Evolutionary conservation across 164 flowering plant species (phyloP).

Genomic region (Piper longum): DNA sequence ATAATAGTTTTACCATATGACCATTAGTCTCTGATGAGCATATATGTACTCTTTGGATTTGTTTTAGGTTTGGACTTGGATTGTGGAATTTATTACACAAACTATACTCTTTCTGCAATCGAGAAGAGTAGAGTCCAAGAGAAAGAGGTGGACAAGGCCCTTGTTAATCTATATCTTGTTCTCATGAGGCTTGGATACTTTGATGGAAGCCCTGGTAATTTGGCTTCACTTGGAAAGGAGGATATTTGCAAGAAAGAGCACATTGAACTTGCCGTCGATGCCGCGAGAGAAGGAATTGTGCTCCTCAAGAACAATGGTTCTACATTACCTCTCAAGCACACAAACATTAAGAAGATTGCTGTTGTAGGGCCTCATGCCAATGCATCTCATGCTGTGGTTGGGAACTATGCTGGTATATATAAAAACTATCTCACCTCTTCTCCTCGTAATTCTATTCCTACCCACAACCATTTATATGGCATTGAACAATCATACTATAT

Average conservation of each 20-base stretch:
- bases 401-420: conserved; percentile 34
- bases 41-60: not conserved
- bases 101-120: conserved; percentile 14
- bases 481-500: too few species aligned
- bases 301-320: conserved; percentile 27
- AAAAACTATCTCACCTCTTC: too few species aligned
- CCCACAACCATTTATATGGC: too few species aligned
- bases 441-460: too few species aligned
- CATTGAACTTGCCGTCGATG: conserved; percentile 33
- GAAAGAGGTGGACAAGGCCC: conserved; percentile 1
- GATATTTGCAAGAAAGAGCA: conserved; percentile 25
- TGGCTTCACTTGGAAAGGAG: conserved; percentile 14
- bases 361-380: conserved; percentile 43
- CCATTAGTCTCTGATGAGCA: not conserved
- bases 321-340: conserved; percentile 17
- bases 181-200: conserved; percentile 34
- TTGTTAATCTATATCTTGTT: conserved; percentile 1
- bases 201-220: conserved; percentile 25
- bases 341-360: conserved; percentile 13
- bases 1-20: too few species aligned
- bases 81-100: conserved; percentile 27
- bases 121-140: conserved; percentile 16
- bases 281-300: conserved; percentile 15
- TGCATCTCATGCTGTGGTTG: conserved; percentile 25
- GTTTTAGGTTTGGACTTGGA: conserved; percentile 25